Base-by-base conservation (phyloP, 345 rosid genomes). In the Populus deltoides region DNA sequence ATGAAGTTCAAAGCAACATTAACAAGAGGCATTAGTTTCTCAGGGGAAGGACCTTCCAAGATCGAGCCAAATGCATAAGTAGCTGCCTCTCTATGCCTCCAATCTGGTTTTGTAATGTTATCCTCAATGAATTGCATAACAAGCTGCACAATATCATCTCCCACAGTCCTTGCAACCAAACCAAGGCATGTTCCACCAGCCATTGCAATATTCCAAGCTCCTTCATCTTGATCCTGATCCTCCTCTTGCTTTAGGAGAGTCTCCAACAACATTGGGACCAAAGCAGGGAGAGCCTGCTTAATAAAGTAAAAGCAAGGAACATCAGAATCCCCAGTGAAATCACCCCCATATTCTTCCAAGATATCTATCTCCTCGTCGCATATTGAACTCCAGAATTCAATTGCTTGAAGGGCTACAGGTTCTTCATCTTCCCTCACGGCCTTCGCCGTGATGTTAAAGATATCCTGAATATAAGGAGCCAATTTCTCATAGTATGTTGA, bases 301-400 rank as follows among this genome's bases (percentile, higher is more conserved):
- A 86, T 84, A 59, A 86, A 86, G 68, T 80, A 84, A 68, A 81
- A 86, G 81, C 89, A 86, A 36, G 85, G 86, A 53, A 86, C 77
- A 33, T 86, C 80, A 35, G 89, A 86, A 62, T 86, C 89, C 36
- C 82, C 89, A 49, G 84, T 75, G 74, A 80, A 84, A 70, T 84
- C 87, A 73, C 81, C 82, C 20, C 83, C 85, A 55, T 86, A 86
- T 75, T 84, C 89, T 75, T 86, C 89, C 75, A 86, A 71, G 53
- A 86, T 86, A 67, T 86, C 89, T 74, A 86, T 86, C 87, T 86
- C 89, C 78, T 84, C 87, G 67, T 86, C 89, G 43, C 87, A 84
- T 7, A 86, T 82, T 78, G 89, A 86, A 71, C 87, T 84, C 87
- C 87, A 86, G 72, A 86, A 84, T 70, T 86, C 89, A 82, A 84